Conservation (phyloP, 176 grass and related monocot genomes). For the Zoysia japonica region DNA sequence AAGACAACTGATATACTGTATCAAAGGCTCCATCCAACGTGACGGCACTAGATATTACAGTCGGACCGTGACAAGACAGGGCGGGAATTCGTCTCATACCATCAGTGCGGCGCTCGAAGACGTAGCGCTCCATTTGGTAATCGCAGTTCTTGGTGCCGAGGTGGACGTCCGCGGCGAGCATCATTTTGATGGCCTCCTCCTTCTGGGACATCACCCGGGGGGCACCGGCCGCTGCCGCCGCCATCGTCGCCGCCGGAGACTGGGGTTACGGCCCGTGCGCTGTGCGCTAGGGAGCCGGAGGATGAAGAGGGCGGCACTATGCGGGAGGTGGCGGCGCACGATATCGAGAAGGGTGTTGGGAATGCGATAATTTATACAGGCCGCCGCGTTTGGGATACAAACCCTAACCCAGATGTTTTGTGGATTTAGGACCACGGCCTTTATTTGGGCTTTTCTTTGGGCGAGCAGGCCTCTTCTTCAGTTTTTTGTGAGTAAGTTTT, state of each 20-base stretch:
- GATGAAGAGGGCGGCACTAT: constrained; percentile 19
- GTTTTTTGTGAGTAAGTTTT: not conserved
- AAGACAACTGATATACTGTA: too few species aligned
- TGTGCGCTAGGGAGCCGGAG: constrained; percentile 16
- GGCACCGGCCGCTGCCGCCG: constrained; percentile 14
- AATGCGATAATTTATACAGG: constrained; percentile 48
- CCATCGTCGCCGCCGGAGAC: constrained; percentile 1
- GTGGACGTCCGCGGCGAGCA: constrained; percentile 42
- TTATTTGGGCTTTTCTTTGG: not conserved
- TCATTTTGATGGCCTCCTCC: constrained; percentile 45
- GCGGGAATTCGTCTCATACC: not conserved
- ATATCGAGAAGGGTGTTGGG: not conserved
- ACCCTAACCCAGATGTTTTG: constrained; percentile 43
- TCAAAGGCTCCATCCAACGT: too few species aligned
- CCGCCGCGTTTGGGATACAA: constrained; percentile 38
- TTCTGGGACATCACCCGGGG: constrained; percentile 29
- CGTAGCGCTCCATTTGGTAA: constrained; percentile 48
- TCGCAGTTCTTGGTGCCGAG: constrained; percentile 52
- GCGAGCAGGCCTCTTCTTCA: not conserved
- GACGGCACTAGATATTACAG: too few species aligned
- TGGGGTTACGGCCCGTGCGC: constrained; percentile 28
- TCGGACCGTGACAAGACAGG: too few species aligned
- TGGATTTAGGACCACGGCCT: not conserved
- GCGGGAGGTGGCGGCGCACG: constrained; percentile 31
- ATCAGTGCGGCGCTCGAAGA: constrained; percentile 40